Percentiles rank a stretch among this genome's conserved stretches.
These are phyloP conservation scores for Centella asiatica DNA, from an alignment of 129 eudicot genomes.

Conservation along the genomic window DNA sequence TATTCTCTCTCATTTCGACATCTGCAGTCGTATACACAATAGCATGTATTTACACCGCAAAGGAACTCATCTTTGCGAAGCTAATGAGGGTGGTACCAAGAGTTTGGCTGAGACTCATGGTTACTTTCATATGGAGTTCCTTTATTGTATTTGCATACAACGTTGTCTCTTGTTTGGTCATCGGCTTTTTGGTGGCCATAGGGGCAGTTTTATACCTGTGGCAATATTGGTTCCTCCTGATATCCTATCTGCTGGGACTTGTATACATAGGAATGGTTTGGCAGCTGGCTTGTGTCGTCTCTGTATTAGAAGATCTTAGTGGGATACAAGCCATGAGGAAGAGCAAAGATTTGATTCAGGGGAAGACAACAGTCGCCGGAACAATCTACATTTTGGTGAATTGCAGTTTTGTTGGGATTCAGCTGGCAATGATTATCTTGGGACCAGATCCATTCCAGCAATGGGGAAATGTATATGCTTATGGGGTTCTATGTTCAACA, in stretches of 20 bases:
- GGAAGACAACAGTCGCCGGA: slow-evolving; percentile 23
- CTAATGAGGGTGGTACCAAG: slow-evolving; percentile 44
- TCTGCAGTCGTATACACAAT: slow-evolving; percentile 41
- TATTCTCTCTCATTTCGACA: slow-evolving; percentile 44
- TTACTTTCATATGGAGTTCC: slow-evolving; percentile 43
- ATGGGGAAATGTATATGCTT: slow-evolving; percentile 14
- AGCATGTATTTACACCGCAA: slow-evolving; percentile 40
- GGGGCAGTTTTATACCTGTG: background rate
- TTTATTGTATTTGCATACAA: slow-evolving; percentile 27
- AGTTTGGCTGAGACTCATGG: slow-evolving; percentile 51
- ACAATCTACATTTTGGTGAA: slow-evolving; percentile 24
- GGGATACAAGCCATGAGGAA: slow-evolving; percentile 49
- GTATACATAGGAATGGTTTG: slow-evolving; percentile 35
- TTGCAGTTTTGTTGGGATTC: slow-evolving; percentile 24
- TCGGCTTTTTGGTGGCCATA: background rate
- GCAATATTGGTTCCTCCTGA: slow-evolving; percentile 9
- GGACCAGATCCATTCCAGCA: slow-evolving; percentile 10
- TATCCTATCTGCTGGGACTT: slow-evolving; percentile 22
- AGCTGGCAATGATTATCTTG: slow-evolving; percentile 18
- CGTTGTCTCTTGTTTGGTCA: background rate
- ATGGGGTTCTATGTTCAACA: slow-evolving; percentile 18
- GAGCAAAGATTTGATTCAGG: slow-evolving; percentile 41
- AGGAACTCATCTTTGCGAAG: slow-evolving; percentile 30
- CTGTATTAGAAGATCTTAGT: slow-evolving; percentile 40
- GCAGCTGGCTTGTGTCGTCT: slow-evolving; percentile 48